Percentiles rank a stretch among this genome's conserved stretches.
Evolutionary conservation across 331 rosid species (phyloP).

Genomic region (Stylosanthes scabra): DNA sequence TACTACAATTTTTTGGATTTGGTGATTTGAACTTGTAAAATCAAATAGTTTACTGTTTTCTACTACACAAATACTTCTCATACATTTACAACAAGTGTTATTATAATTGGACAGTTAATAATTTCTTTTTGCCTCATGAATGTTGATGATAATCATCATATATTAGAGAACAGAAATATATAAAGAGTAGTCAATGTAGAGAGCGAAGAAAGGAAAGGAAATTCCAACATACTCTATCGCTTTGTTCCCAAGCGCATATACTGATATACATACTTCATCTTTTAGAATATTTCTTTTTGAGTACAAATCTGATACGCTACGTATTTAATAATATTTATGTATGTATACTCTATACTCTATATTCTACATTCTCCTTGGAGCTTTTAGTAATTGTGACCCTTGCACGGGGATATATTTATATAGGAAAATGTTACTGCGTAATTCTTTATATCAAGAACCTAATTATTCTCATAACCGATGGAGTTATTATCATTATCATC

Average conservation of each 20-base stretch:
- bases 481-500: not conserved
- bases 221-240: slow-evolving; percentile 37
- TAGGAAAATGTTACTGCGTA: slow-evolving; percentile 1
- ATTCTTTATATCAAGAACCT: slow-evolving; percentile 10
- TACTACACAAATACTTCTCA: slow-evolving; percentile 16
- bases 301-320: slow-evolving; percentile 46
- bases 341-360: not conserved
- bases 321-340: not conserved
- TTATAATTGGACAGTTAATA: not conserved
- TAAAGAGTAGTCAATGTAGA: slow-evolving; percentile 46
- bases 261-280: slow-evolving; percentile 30
- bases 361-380: slow-evolving; percentile 30
- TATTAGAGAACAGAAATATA: not conserved
- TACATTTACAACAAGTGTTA: not conserved
- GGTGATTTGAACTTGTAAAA: slow-evolving; percentile 24
- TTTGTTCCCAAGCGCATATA: not conserved
- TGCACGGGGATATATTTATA: slow-evolving; percentile 13
- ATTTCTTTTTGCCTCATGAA: not conserved
- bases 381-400: slow-evolving; percentile 19
- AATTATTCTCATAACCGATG: slow-evolving; percentile 25
- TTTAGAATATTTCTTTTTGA: slow-evolving; percentile 50
- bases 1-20: slow-evolving; percentile 20
- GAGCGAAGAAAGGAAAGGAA: slow-evolving; percentile 50
- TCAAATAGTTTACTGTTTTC: slow-evolving; percentile 27
- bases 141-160: not conserved